Percentiles rank a stretch among this genome's conserved stretches.
These are phyloP conservation scores for Mycena vulgaris DNA, from an alignment of 768 basidiomycete species.

Conservation along the genomic window DNA sequence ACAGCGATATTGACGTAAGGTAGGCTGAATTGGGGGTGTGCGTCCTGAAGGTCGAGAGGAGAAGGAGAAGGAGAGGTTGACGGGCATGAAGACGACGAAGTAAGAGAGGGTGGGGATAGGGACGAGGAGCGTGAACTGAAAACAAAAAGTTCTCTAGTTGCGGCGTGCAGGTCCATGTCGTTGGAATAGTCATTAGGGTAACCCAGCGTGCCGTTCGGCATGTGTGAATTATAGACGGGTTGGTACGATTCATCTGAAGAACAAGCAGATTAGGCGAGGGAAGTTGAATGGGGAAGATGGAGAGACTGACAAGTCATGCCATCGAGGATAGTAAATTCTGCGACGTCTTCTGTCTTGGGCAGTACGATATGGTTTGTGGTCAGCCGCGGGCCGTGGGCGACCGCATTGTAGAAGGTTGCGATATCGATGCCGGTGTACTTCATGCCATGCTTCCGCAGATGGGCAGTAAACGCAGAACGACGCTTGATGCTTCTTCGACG, in stretches of 20 bases:
- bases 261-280: not conserved
- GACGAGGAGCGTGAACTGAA: conserved; percentile 26
- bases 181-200: conserved; percentile 8
- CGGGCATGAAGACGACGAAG: conserved; percentile 5
- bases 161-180: conserved; percentile 10
- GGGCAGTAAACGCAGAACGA: conserved; percentile 67
- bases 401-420: conserved; percentile 49
- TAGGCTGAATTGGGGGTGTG: not conserved
- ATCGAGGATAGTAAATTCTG: not conserved
- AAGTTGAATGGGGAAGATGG: not conserved
- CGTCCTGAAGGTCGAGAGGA: conserved; percentile 18
- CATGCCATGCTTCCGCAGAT: conserved; percentile 67
- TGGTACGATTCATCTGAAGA: conserved; percentile 2
- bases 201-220: not conserved
- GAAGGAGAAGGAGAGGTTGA: conserved; percentile 30
- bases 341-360: not conserved
- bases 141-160: conserved; percentile 11
- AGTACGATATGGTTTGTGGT: not conserved
- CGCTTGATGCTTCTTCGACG: conserved; percentile 71
- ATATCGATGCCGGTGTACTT: conserved; percentile 50
- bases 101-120: conserved; percentile 17
- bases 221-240: not conserved
- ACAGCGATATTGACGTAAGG: conserved; percentile 17
- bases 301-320: conserved; percentile 11
- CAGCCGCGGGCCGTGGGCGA: conserved; percentile 39